Conservation (phyloP, 73 alveolate species). For the Loxodes magnus region DNA sequence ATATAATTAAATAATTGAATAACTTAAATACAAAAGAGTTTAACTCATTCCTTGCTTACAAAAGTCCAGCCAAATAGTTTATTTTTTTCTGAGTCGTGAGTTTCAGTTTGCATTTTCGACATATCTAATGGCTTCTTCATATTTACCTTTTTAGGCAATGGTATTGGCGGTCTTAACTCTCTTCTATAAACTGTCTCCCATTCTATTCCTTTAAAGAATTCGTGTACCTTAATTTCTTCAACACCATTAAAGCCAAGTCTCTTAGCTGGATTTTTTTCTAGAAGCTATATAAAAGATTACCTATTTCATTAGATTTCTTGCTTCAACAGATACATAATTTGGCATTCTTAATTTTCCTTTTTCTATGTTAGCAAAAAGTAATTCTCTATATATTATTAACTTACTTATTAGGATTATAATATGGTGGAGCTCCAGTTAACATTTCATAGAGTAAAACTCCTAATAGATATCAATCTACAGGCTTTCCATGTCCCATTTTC, state of each 20-base stretch:
- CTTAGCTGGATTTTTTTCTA: slow-evolving; percentile 31
- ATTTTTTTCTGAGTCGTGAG: no score
- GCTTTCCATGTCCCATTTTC: slow-evolving; percentile 92
- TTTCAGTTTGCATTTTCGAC: no score
- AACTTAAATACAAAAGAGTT: no score
- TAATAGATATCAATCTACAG: slow-evolving; percentile 93
- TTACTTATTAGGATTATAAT: slow-evolving; percentile 65
- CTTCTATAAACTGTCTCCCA: slow-evolving; percentile 25
- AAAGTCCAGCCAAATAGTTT: no score
- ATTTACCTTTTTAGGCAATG: no score
- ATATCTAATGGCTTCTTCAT: no score
- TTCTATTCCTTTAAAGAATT: slow-evolving; percentile 17
- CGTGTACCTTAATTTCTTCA: slow-evolving; percentile 36
- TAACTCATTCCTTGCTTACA: no score
- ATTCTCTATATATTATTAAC: slow-evolving; percentile 40
- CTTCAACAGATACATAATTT: slow-evolving; percentile 32
- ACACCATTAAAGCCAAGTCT: slow-evolving; percentile 27
- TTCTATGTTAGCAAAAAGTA: slow-evolving; percentile 63
- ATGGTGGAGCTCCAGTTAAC: slow-evolving; percentile 93
- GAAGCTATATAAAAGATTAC: slow-evolving; percentile 26
- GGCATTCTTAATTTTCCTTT: slow-evolving; percentile 51
- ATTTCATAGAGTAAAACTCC: slow-evolving; percentile 93
- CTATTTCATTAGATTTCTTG: slow-evolving; percentile 33
- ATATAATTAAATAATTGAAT: no score
- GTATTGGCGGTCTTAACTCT: slow-evolving; percentile 49